Evolutionary conservation across 2,329 filamentous ascomycete genomes (phyloP).

Genomic region (Paecilomyces formosus): DNA sequence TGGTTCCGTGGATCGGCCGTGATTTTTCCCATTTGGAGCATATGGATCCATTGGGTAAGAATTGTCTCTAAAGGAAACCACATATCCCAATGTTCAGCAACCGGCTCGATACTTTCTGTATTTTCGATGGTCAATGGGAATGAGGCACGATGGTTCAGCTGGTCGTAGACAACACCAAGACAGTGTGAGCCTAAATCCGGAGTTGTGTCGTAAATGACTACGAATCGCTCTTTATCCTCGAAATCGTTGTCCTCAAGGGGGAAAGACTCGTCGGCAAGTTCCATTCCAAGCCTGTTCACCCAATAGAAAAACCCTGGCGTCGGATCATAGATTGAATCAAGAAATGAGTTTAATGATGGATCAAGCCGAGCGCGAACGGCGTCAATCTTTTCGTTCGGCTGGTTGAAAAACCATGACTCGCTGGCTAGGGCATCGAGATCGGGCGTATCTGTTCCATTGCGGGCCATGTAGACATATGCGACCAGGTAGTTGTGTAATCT

Average conservation of each 20-base stretch:
- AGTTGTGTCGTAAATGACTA: conserved; percentile 9
- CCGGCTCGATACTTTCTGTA: conserved; percentile 6
- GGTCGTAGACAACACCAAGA: conserved; percentile 6
- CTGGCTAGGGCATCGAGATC: conserved; percentile 1
- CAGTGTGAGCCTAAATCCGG: conserved; percentile 6
- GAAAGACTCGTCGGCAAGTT: conserved; percentile 2
- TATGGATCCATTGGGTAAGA: conserved; percentile 11
- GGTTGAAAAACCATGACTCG: neutral
- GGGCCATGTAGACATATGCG: conserved; percentile 12
- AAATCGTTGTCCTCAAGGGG: conserved; percentile 4
- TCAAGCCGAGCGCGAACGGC: conserved; percentile 6
- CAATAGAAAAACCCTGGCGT: conserved; percentile 9
- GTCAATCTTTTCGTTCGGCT: conserved; percentile 1
- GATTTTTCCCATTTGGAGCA: conserved; percentile 9
- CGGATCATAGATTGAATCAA: conserved; percentile 8
- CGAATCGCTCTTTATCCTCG: conserved; percentile 5
- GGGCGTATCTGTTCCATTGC: conserved; percentile 4
- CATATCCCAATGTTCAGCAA: conserved; percentile 10
- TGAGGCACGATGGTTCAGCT: conserved; percentile 2
- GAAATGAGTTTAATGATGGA: conserved; percentile 7
- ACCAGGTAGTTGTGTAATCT: conserved; percentile 16
- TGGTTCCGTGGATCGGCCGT: neutral
- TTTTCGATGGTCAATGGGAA: conserved; percentile 3
- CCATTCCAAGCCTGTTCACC: conserved; percentile 6
- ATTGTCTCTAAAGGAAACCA: conserved; percentile 13